These are phyloP conservation scores for Microbotryum lychnidis-dioicae DNA, from an alignment of 1,284 basidiomycete genomes.

Conservation along the genomic window DNA sequence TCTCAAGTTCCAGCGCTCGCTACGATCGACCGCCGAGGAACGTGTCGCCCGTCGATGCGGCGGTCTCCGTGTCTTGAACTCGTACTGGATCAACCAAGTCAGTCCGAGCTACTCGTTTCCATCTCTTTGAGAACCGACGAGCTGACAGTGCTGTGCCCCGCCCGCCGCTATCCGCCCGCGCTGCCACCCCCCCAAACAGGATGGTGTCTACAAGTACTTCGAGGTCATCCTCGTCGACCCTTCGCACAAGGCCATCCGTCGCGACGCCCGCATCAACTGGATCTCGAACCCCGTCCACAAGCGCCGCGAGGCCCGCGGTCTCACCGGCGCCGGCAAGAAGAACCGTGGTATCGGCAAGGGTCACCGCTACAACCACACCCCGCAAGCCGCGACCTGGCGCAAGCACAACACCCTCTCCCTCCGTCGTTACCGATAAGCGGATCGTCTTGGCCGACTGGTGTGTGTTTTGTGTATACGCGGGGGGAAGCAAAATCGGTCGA, in stretches of 20 bases:
- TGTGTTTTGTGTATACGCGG: no score
- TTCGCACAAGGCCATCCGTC: conserved; percentile 60
- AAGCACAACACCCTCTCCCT: conserved; percentile 71
- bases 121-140: no score
- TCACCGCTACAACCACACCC: conserved; percentile 86
- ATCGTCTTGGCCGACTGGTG: no score
- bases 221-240: conserved; percentile 97
- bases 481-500: no score
- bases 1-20: conserved; percentile 92
- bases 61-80: conserved; percentile 76
- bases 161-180: not conserved
- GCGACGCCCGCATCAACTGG: conserved; percentile 98
- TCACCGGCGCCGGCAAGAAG: conserved; percentile 94
- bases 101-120: conserved; percentile 12
- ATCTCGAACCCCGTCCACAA: conserved; percentile 98
- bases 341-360: conserved; percentile 95
- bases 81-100: conserved; percentile 97
- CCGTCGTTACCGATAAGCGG: conserved; percentile 17
- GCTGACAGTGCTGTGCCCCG: not conserved
- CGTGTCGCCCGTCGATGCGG: conserved; percentile 94
- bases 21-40: conserved; percentile 93
- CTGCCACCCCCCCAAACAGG: conserved; percentile 36
- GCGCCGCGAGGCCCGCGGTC: conserved; percentile 92
- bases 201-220: conserved; percentile 99
- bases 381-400: conserved; percentile 86